phyloP scores from a whole-genome alignment of 768 basidiomycete genomes.

The Sarcodon sp. region DNA sequence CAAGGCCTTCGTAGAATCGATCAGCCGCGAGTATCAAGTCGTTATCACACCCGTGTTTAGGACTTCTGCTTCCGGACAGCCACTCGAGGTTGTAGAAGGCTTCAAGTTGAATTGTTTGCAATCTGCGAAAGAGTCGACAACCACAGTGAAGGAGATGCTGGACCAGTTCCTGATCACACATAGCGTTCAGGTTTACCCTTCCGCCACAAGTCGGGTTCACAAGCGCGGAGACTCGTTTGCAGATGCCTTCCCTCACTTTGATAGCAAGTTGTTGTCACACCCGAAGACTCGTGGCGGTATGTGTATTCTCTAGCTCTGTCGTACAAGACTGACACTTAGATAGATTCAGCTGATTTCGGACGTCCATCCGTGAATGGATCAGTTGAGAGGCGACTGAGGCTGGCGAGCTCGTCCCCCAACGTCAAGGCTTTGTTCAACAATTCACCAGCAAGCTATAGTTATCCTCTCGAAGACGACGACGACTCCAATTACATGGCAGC shows the following conservation, averaged over 20 bases:
- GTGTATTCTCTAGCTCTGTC: constrained; percentile 8
- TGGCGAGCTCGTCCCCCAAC: constrained; percentile 86
- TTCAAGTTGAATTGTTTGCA: constrained; percentile 96
- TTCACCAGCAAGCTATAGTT: constrained; percentile 61
- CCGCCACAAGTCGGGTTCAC: constrained; percentile 65
- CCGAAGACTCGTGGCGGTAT: constrained; percentile 46
- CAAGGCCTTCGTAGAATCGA: constrained; percentile 69
- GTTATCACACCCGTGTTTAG: constrained; percentile 78
- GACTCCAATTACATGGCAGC: constrained; percentile 35
- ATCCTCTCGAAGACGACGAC: constrained; percentile 64
- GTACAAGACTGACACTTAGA: constrained; percentile 3
- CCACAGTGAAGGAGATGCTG: constrained; percentile 81
- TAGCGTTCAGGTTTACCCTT: constrained; percentile 73
- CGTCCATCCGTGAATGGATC: constrained; percentile 30
- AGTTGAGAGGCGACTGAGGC: constrained; percentile 59
- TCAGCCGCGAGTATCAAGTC: constrained; percentile 92
- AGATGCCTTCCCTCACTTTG: constrained; percentile 93
- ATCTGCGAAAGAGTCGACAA: constrained; percentile 87
- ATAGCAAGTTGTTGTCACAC: constrained; percentile 84
- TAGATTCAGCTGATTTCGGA: constrained; percentile 70
- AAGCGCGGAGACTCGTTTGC: constrained; percentile 88
- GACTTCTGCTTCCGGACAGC: constrained; percentile 28
- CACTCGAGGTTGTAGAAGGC: constrained; percentile 29
- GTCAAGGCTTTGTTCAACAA: constrained; percentile 90
- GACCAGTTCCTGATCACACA: constrained; percentile 84